Percentiles rank a stretch among this genome's conserved stretches.
Evolutionary conservation across 75 land plant species (phyloP).

Genomic region (Ceratopteris richardii): DNA sequence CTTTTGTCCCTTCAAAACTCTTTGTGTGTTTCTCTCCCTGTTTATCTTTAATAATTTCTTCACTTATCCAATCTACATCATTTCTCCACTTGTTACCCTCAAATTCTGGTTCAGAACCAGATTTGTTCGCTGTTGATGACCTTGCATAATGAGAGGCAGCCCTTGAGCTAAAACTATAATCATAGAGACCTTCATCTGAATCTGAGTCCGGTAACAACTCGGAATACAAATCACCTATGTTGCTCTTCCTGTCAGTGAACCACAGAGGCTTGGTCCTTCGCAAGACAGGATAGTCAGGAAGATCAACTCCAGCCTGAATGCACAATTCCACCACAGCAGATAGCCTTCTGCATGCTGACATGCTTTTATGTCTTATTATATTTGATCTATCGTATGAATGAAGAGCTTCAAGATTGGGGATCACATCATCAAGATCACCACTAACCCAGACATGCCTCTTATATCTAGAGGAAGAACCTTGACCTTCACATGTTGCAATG

Average conservation of each 20-base stretch:
- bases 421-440: conserved; percentile 16
- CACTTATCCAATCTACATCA: not conserved
- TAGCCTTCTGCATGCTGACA: conserved; percentile 14
- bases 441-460: conserved; percentile 22
- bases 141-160: too few species aligned
- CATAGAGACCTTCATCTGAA: not conserved
- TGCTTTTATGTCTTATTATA: conserved; percentile 23
- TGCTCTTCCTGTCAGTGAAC: conserved; percentile 20
- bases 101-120: not conserved
- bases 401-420: conserved; percentile 14
- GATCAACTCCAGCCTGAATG: conserved; percentile 56
- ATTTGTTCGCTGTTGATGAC: too few species aligned
- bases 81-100: not conserved
- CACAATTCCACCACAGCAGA: conserved; percentile 57
- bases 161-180: not conserved
- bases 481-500: conserved; percentile 45
- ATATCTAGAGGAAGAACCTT: conserved; percentile 16
- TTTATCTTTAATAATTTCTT: not conserved
- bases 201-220: not conserved
- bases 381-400: conserved; percentile 24
- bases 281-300: conserved; percentile 33
- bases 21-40: not conserved
- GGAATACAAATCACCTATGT: not conserved
- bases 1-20: conserved; percentile 21
- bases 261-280: conserved; percentile 45